Conservation (phyloP, 495 filamentous ascomycete genomes). For the Penicillium coffeae region DNA sequence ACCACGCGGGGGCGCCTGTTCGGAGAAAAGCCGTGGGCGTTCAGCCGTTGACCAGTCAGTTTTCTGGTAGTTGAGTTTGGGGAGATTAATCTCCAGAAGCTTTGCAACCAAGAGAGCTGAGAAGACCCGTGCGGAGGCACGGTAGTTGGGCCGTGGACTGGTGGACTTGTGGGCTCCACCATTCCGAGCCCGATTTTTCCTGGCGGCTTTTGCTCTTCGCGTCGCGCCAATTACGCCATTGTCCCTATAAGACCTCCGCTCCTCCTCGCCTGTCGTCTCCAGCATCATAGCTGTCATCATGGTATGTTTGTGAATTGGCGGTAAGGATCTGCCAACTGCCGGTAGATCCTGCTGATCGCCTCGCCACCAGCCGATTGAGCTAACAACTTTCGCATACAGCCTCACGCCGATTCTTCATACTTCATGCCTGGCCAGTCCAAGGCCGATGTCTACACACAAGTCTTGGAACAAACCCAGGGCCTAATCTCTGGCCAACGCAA, state of each 20-base stretch:
- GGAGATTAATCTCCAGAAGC: too few species aligned
- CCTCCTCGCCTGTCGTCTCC: not conserved
- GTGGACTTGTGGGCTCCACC: too few species aligned
- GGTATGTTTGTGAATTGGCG: conserved; percentile 1
- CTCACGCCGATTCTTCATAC: conserved; percentile 81
- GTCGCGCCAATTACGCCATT: not conserved
- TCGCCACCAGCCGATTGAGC: not conserved
- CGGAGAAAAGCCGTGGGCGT: too few species aligned
- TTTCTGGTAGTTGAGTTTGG: too few species aligned
- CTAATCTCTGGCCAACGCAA: conserved; percentile 78
- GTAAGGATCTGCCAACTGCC: too few species aligned
- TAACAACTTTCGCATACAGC: conserved; percentile 42
- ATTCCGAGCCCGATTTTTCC: not conserved
- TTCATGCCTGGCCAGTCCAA: conserved; percentile 66
- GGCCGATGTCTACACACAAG: conserved; percentile 70
- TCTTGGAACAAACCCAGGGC: conserved; percentile 65
- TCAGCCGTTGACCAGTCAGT: too few species aligned
- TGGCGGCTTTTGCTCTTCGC: not conserved
- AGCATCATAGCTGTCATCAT: not conserved
- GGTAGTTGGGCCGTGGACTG: too few species aligned
- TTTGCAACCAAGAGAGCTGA: too few species aligned
- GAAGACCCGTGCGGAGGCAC: not conserved
- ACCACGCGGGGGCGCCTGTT: too few species aligned
- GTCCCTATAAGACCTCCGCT: not conserved
- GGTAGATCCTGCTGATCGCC: not conserved